Evolutionary conservation across 495 filamentous ascomycete genomes (phyloP).

Genomic region (Penicillium roqueforti): DNA sequence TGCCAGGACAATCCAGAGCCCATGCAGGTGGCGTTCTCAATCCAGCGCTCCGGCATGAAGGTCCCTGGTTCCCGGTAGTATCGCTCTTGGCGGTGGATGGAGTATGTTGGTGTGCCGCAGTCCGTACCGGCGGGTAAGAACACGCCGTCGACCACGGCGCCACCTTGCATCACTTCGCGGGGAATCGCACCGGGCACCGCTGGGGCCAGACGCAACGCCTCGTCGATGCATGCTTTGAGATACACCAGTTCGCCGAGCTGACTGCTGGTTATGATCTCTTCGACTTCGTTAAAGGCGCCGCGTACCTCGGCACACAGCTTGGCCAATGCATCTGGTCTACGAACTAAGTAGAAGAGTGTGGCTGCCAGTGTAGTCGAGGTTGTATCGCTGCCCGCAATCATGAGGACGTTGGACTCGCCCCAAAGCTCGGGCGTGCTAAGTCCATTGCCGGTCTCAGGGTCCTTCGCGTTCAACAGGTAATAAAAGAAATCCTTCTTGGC

Average conservation of each 20-base stretch:
- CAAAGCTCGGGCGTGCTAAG: slow-evolving; percentile 64
- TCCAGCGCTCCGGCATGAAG: slow-evolving; percentile 54
- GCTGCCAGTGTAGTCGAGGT: slow-evolving; percentile 55
- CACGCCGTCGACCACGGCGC: slow-evolving; percentile 50
- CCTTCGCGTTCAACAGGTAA: slow-evolving; percentile 54
- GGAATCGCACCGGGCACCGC: slow-evolving; percentile 54
- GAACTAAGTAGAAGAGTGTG: slow-evolving; percentile 59
- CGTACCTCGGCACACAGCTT: slow-evolving; percentile 51
- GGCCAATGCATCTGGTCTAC: slow-evolving; percentile 41
- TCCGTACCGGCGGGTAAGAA: slow-evolving; percentile 50
- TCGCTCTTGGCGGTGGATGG: slow-evolving; percentile 51
- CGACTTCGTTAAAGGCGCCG: slow-evolving; percentile 44
- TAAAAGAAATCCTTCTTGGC: slow-evolving; percentile 63
- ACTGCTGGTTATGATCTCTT: slow-evolving; percentile 52
- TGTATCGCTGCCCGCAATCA: slow-evolving; percentile 56
- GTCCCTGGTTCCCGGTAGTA: slow-evolving; percentile 51
- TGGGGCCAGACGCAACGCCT: slow-evolving; percentile 61
- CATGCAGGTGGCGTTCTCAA: slow-evolving; percentile 37
- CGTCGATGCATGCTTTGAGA: slow-evolving; percentile 59
- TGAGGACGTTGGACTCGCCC: slow-evolving; percentile 65
- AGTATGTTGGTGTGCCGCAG: slow-evolving; percentile 51
- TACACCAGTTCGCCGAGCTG: slow-evolving; percentile 48
- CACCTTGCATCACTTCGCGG: slow-evolving; percentile 54
- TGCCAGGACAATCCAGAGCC: slow-evolving; percentile 23
- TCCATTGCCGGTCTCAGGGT: slow-evolving; percentile 58